Base-by-base conservation (phyloP, 495 filamentous ascomycete species). In the Rostrohypoxylon terebratum region DNA sequence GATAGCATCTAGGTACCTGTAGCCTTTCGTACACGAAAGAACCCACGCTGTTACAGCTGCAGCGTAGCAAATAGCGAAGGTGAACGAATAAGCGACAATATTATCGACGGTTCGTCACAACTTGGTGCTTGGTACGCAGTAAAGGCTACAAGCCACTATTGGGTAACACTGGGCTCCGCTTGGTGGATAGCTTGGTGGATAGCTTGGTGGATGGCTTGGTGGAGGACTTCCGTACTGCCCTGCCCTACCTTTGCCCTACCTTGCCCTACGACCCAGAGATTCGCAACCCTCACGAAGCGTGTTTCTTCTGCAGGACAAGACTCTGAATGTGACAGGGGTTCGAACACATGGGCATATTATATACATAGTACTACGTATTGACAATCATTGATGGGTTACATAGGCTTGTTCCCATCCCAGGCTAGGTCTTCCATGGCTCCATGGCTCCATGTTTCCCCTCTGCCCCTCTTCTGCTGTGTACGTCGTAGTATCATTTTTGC, bases 221-320 rank as follows among this genome's bases (percentile, higher is more conserved):
- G 16, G 14, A 67, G 57, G 23, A 33, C 47, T 53, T 25, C 23
- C 28, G 42, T 45, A 45, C 42, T 45, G 42, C 42, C 16, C 42
- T 45, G 42, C 42, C 42, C 42, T 25, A 20, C n/a, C 23, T 3
- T 57, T 45, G 42, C 42, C 42, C 42, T 25, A 20, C n/a, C 23
- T 3, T 57, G 21, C 23, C 38, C 47, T 42, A 23, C 9, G 69
- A 58, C 69, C 69, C 69, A 63, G 58, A 50, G 62, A 71, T 71
- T 71, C 66, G 62, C 55, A 62, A 63, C 57, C 47, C 60, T 60
- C 51, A 53, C 47, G 21, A 61, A 66, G 68, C 62, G 21, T 21
- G 48, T 18, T 42, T 42, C 14, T 36, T 48, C 60, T 65, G 61
- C 61, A 58, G 44, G 61, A 6, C 54, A 57, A 31, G 53, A 44